Conservation (phyloP, 1,139 yeast species). For the Candida sojae region DNA sequence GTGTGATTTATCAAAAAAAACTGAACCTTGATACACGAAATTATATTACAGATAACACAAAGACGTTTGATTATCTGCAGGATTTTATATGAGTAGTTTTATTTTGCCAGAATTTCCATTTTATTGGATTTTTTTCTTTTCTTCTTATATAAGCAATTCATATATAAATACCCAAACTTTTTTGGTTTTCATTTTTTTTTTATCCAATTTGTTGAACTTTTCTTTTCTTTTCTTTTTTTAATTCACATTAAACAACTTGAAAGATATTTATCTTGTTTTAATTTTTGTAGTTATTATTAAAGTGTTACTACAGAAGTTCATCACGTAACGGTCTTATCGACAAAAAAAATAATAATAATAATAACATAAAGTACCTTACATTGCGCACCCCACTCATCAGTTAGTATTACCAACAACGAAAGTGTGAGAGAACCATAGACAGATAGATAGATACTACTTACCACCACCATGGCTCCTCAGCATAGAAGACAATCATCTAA, state of each 20-base stretch:
- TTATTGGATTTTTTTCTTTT: background rate
- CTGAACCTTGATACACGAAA: too few relatives aligned
- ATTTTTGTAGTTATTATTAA: too few relatives aligned
- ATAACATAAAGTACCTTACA: too few relatives aligned
- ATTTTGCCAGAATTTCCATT: constrained; percentile 1
- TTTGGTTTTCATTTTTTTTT: background rate
- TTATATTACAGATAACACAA: background rate
- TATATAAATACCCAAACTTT: background rate
- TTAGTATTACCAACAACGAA: too few relatives aligned
- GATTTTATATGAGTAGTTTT: background rate
- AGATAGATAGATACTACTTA: too few relatives aligned
- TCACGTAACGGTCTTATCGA: too few relatives aligned
- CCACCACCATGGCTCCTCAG: background rate
- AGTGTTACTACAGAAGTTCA: too few relatives aligned
- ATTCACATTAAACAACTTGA: background rate
- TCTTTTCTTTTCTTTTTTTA: background rate
- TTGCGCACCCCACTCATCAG: too few relatives aligned
- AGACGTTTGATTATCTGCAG: background rate
- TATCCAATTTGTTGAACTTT: background rate
- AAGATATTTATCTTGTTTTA: too few relatives aligned
- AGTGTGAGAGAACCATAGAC: too few relatives aligned
- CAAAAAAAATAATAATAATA: too few relatives aligned
- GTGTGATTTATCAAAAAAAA: too few relatives aligned
- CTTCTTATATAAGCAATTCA: background rate
- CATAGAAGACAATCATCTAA: constrained; percentile 29